phyloP scores from a whole-genome alignment of 2,329 filamentous ascomycete genomes.

The Clarireedia paspali region DNA sequence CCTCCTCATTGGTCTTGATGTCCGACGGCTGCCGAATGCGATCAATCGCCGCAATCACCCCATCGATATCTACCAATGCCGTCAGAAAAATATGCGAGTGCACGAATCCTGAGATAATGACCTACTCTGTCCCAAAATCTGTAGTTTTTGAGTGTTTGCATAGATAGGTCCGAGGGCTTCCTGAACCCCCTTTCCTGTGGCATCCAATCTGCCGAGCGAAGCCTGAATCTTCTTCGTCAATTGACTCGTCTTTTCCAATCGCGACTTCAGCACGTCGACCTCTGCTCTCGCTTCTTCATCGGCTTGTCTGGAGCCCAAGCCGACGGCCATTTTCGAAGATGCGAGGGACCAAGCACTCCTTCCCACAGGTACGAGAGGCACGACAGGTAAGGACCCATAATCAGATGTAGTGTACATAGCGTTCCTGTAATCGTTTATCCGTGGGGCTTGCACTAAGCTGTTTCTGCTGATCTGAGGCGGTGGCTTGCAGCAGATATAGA shows the following conservation, averaged over 20 bases:
- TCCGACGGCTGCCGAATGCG: constrained; percentile 84
- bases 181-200: constrained; percentile 81
- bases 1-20: constrained; percentile 84
- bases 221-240: constrained; percentile 94
- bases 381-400: background rate
- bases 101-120: constrained; percentile 4
- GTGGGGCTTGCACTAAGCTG: background rate
- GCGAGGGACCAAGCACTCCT: constrained; percentile 19
- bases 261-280: constrained; percentile 62
- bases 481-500: background rate
- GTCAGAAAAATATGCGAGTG: constrained; percentile 12
- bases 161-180: constrained; percentile 90
- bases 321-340: constrained; percentile 25
- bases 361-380: constrained; percentile 5
- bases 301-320: constrained; percentile 25
- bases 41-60: constrained; percentile 79
- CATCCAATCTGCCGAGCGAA: constrained; percentile 74
- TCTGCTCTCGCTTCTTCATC: constrained; percentile 64
- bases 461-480: background rate
- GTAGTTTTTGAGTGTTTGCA: constrained; percentile 82
- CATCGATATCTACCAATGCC: constrained; percentile 63
- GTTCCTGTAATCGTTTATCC: background rate
- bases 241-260: constrained; percentile 84
- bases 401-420: background rate
- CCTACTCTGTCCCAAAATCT: constrained; percentile 75